A percentile compares a stretch with the other conserved stretches of the same genome.
Evolutionary conservation across 2,329 filamentous ascomycete species (phyloP).

Genomic region (Pseudogymnoascus sp.): DNA sequence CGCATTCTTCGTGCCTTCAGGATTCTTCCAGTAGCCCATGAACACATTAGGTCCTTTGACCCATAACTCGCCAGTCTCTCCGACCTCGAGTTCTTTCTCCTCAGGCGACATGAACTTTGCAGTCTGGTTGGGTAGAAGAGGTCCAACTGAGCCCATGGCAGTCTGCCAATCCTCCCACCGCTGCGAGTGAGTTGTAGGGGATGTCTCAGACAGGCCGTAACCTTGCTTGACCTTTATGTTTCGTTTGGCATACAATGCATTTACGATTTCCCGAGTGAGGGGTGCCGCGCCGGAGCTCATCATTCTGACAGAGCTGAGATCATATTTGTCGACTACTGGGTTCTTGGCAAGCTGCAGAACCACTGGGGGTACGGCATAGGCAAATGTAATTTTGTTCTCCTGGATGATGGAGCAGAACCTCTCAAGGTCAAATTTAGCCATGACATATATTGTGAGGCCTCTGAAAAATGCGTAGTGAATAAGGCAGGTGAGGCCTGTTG

Average conservation of each 20-base stretch:
- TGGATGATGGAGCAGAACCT: slow-evolving; percentile 71
- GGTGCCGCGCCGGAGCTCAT: slow-evolving; percentile 84
- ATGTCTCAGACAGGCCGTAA: slow-evolving; percentile 83
- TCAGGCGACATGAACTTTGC: slow-evolving; percentile 69
- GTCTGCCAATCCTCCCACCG: slow-evolving; percentile 65
- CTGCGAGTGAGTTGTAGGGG: slow-evolving; percentile 68
- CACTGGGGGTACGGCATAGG: slow-evolving; percentile 77
- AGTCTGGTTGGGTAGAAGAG: slow-evolving; percentile 67
- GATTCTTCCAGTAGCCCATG: slow-evolving; percentile 67
- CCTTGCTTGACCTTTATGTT: slow-evolving; percentile 81
- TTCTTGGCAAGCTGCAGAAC: slow-evolving; percentile 73
- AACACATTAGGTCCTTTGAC: slow-evolving; percentile 75
- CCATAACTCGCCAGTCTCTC: slow-evolving; percentile 63
- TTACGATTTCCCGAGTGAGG: slow-evolving; percentile 69
- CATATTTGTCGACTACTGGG: slow-evolving; percentile 68
- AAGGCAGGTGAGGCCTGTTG: slow-evolving; percentile 57
- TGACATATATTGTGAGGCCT: slow-evolving; percentile 59
- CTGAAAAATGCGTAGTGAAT: slow-evolving; percentile 59
- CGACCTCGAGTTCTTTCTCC: slow-evolving; percentile 51
- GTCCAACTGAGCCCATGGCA: slow-evolving; percentile 69
- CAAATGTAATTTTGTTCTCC: slow-evolving; percentile 63
- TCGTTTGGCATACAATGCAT: slow-evolving; percentile 58
- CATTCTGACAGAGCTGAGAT: slow-evolving; percentile 70
- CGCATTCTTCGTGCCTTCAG: slow-evolving; percentile 59
- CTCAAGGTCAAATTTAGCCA: slow-evolving; percentile 74